Evolutionary conservation across 148 eudicot genomes (phyloP), one percentile per base, ranked within the genome.

Genomic region (Fagopyrum esculentum): DNA sequence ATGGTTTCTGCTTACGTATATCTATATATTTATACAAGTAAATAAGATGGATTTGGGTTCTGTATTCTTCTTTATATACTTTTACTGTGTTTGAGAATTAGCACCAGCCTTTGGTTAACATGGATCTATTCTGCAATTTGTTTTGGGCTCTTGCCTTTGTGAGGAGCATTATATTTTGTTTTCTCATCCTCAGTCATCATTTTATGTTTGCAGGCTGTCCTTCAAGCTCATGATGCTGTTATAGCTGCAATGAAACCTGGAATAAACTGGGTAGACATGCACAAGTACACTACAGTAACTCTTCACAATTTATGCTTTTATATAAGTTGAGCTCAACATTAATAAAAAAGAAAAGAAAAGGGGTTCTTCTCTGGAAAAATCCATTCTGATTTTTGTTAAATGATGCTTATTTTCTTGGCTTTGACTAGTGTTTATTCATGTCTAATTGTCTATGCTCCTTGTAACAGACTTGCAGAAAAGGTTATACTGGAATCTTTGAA

Each of bases 231-330:
- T 66, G 75, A 95, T 83, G 91, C 89, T 77, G 98, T 92, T 81
- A 89, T 92, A 79, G 85, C 91, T 79, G 83, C 87, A 52, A 89
- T 95, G 89, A 88, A 82, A 82, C 98, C 98, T 80, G 96, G 98
- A 81, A 92, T 90, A 70, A 84, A 83, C 87, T 92, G 97, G 98
- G 89, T 95, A 68, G 86, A 95, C 80, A 95, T 94, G 98, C 98
- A 95, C 87, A 85, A 80, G 98, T 94, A 87, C 82, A 93, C 80
- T 12, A 66, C 46, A 35, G 2, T 8, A 66, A 40, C 47, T 40
- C 43, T 66, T 40, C 17, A 35, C 43, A 15, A 66, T 3, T 35
- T 35, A 35, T 35, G 40, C 40, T 35, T 35, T 35, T 35, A 35
- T 2, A 35, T 35, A 35, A 35, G 40, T 35, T 35, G 40, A 35